Conservation (phyloP, 257 asterid genomes). For the Asclepias syriaca region DNA sequence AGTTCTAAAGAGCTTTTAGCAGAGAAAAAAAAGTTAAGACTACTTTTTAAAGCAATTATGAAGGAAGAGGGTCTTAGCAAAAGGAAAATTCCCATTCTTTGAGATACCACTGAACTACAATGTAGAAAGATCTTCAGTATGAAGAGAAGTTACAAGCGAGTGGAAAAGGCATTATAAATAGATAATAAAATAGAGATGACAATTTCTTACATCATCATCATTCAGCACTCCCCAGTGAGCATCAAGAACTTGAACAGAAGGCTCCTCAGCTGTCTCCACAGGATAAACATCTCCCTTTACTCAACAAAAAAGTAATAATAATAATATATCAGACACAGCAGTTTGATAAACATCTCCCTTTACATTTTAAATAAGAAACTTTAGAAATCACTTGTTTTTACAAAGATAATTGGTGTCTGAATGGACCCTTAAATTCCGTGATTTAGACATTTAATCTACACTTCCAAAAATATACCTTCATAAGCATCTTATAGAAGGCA, state of each 20-base stretch:
- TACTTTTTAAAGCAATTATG: no score
- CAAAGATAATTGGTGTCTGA: no score
- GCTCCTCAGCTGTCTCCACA: constrained; percentile 54
- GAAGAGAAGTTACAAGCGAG: constrained; percentile 6
- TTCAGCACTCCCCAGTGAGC: constrained; percentile 98
- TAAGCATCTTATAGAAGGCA: background rate
- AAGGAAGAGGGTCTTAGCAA: no score
- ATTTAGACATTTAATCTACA: background rate
- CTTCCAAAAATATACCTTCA: background rate
- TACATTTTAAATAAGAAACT: no score
- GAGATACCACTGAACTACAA: background rate
- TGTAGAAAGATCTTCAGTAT: background rate
- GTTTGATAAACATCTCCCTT: no score
- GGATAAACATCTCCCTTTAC: constrained; percentile 98
- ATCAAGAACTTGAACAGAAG: constrained; percentile 79
- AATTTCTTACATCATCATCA: constrained; percentile 79
- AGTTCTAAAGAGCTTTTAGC: no score
- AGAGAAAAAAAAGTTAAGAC: no score
- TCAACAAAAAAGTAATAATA: constrained; percentile 16
- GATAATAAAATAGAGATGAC: background rate
- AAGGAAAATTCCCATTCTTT: no score
- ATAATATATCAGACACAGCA: constrained; percentile 8
- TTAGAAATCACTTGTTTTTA: no score
- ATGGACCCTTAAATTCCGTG: background rate
- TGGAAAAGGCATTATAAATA: constrained; percentile 8